Evolutionary conservation across 2,329 filamentous ascomycete species (phyloP), one percentile per base, ranked within the genome.

Genomic region (Stagonosporopsis rhizophila): DNA sequence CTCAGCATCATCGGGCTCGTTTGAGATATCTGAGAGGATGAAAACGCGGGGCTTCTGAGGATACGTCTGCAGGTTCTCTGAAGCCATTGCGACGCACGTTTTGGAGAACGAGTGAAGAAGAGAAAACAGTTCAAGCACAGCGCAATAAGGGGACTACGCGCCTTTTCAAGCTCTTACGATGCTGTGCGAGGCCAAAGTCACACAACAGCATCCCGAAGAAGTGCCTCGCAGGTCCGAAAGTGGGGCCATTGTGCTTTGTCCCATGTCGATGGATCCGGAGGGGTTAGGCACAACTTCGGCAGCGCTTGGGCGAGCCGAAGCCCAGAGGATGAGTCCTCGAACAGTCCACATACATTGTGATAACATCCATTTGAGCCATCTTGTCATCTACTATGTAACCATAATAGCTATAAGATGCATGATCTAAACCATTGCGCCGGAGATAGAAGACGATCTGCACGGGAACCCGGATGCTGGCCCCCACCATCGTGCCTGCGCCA

Each of bases 1-100:
- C 50, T 77, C 70, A 2, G 74, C 70, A 61, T 77, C 75, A 53
- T 77, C 75, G 4, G 76, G 75, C 40, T 78, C 75, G 37, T 77
- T 77, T 6, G 69, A 73, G 22, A 77, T 77, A 48, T 77, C 75
- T 1, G 74, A 71, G n/a, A 77, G 56, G 53, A 78, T 72, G 64
- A 78, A 74, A 15, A 78, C 70, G 57, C 75, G 72, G 51, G 74
- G 75, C 49, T 76, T 77, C n/a, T 60, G 65, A 27, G 66, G 45
- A 50, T 65, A 71, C 1, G 58, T 65, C 37, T 73, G 72, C 6
- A 73, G 67, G 20, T 51, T 64, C 20, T 61, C 35, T n/a, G 66
- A 58, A 9, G 71, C 59, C 72, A 73, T 74, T 20, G 20, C 56
- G 48, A 32, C 27, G 22, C 2, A 22, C 35, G 20, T 4, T 11